These are phyloP conservation scores for Arthroderma sp. DNA, from an alignment of 2,329 filamentous ascomycete species.

Conservation along the genomic window DNA sequence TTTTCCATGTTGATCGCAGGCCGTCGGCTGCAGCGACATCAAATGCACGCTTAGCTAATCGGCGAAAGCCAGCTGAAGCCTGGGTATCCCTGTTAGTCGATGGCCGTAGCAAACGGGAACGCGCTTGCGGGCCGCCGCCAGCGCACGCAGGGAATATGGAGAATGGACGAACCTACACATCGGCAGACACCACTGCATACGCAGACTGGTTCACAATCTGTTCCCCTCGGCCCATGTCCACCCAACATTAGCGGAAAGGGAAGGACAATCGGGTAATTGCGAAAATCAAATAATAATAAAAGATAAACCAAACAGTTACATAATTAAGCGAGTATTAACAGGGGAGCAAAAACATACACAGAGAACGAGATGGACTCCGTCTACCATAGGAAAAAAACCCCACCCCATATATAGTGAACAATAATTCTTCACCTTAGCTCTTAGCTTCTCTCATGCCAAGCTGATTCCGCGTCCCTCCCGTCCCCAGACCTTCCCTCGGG, in stretches of 20 bases:
- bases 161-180: neutral
- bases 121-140: neutral
- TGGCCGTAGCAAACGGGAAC: neutral
- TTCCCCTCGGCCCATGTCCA: neutral
- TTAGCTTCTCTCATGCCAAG: constrained; percentile 7
- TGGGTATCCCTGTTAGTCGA: neutral
- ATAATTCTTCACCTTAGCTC: neutral
- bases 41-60: neutral
- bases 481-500: constrained; percentile 12
- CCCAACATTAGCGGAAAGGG: neutral
- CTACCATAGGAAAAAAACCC: neutral
- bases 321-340: constrained; percentile 2
- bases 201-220: neutral
- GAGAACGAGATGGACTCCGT: neutral
- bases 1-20: neutral
- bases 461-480: constrained; percentile 10
- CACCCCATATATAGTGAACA: neutral
- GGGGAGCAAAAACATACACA: neutral
- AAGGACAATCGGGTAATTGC: neutral
- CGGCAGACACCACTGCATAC: neutral
- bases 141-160: neutral
- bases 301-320: neutral
- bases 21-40: neutral
- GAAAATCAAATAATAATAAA: neutral
- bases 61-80: neutral